Conservation (phyloP, 164 flowering plant species). For the Aristolochia contorta region DNA sequence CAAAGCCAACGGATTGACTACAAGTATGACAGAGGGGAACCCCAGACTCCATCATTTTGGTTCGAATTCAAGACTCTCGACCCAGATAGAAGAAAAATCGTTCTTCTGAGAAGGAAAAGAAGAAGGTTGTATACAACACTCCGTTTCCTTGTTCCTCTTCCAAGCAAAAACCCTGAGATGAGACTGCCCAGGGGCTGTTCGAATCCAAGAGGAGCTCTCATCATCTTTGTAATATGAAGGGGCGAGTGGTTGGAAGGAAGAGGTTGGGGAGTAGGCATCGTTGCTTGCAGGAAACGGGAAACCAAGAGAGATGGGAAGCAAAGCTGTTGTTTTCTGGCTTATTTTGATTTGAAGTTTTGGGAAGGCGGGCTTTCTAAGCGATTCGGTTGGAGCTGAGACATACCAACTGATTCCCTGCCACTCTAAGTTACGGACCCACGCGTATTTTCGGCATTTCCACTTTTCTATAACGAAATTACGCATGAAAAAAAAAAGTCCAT, state of each 20-base stretch:
- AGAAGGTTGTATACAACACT: background rate
- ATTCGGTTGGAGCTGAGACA: constrained; percentile 36
- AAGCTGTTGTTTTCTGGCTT: constrained; percentile 18
- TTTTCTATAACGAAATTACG: too few species aligned
- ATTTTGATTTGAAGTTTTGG: background rate
- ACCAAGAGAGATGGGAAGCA: constrained; percentile 44
- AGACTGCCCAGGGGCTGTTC: too few species aligned
- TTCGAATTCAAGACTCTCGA: background rate
- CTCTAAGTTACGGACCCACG: background rate
- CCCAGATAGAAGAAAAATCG: background rate
- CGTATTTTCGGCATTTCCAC: too few species aligned
- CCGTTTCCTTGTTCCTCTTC: background rate
- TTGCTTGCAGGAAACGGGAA: constrained; percentile 5
- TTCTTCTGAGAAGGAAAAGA: background rate
- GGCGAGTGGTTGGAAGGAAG: constrained; percentile 30
- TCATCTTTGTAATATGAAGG: constrained; percentile 15
- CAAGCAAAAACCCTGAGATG: too few species aligned
- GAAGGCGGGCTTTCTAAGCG: constrained; percentile 22
- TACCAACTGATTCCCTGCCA: constrained; percentile 24
- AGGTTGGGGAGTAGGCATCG: constrained; percentile 58
- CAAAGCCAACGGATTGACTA: constrained; percentile 56
- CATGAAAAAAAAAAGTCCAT: too few species aligned
- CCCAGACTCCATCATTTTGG: constrained; percentile 67
- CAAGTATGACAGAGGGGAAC: constrained; percentile 66
- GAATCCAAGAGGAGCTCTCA: background rate